A percentile compares a stretch with the other conserved stretches of the same genome.
phyloP scores from a whole-genome alignment of 1,284 basidiomycete species.

The Takashimella koratensis region DNA sequence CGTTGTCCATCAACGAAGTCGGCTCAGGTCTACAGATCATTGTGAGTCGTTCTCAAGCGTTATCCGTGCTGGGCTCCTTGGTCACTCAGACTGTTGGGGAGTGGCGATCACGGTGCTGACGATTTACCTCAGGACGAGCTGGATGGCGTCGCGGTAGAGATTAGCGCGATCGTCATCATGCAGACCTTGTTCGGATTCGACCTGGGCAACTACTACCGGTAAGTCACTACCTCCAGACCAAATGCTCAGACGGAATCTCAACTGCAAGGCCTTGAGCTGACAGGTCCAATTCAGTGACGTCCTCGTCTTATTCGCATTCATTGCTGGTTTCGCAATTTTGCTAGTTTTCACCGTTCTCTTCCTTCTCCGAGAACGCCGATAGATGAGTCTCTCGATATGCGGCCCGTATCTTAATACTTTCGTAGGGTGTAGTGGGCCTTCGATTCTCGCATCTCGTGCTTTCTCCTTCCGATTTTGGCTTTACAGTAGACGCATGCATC shows the following conservation, averaged over 20 bases:
- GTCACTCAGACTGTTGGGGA: too few relatives aligned
- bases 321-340: slow-evolving; percentile 65
- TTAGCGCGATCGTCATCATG: slow-evolving; percentile 80
- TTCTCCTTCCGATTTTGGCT: too few relatives aligned
- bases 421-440: too few relatives aligned
- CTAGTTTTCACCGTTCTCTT: slow-evolving; percentile 71
- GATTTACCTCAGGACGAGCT: slow-evolving; percentile 58
- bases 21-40: slow-evolving; percentile 73
- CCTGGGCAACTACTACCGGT: slow-evolving; percentile 67
- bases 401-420: too few relatives aligned
- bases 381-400: neutral
- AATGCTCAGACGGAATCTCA: neutral
- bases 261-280: neutral
- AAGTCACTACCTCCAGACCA: too few relatives aligned
- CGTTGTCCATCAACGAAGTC: slow-evolving; percentile 82
- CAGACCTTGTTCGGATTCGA: slow-evolving; percentile 72
- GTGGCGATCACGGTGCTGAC: neutral
- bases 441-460: too few relatives aligned
- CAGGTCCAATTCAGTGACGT: slow-evolving; percentile 57
- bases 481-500: too few relatives aligned
- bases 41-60: slow-evolving; percentile 13
- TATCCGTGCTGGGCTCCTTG: too few relatives aligned
- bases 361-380: slow-evolving; percentile 67
- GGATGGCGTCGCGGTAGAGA: slow-evolving; percentile 71
- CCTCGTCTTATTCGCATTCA: slow-evolving; percentile 75